phyloP scores from a whole-genome alignment of 768 basidiomycete species.

The Kwoniella sp. region DNA sequence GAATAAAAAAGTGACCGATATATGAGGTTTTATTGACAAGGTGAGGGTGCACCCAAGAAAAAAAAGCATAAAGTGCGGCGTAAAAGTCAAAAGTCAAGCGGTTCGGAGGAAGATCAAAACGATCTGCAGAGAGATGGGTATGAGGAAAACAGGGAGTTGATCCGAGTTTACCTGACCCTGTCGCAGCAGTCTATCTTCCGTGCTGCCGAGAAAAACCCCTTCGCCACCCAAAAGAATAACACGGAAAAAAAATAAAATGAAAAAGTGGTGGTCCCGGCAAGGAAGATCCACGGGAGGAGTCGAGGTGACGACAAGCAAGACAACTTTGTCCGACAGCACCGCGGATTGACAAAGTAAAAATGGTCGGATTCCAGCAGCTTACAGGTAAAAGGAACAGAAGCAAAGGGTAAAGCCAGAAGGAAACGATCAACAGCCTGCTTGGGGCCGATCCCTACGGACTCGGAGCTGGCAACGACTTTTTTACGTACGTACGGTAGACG shows the following conservation, averaged over 20 bases:
- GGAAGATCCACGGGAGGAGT: neutral
- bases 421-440: neutral
- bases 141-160: constrained; percentile 2
- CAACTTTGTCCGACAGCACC: neutral
- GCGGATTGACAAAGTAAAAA: neutral
- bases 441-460: neutral
- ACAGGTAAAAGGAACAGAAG: neutral
- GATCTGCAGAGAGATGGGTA: neutral
- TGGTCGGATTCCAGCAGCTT: neutral
- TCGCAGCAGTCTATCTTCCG: neutral
- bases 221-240: neutral
- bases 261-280: too few species aligned
- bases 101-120: neutral
- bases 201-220: neutral
- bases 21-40: neutral
- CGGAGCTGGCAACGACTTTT: neutral
- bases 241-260: too few species aligned
- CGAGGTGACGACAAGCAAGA: neutral
- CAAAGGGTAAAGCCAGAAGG: neutral
- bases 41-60: neutral
- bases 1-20: neutral
- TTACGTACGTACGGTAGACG: neutral
- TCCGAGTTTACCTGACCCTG: neutral
- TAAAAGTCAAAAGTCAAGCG: neutral
- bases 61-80: constrained; percentile 1